Conservation (phyloP, 768 basidiomycete genomes). For the Panaeolus cyanescens region DNA sequence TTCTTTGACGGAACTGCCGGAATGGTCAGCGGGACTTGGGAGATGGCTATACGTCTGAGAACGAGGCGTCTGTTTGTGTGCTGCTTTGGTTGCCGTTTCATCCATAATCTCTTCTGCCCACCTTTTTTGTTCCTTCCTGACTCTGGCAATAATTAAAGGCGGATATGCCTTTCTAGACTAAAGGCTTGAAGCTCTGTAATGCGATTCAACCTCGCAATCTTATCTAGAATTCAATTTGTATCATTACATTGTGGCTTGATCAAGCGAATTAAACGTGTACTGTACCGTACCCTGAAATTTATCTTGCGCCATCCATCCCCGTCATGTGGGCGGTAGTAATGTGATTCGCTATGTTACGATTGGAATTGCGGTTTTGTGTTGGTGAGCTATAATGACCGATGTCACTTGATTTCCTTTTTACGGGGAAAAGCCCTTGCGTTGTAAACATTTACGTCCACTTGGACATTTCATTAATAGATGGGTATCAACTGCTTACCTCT, state of each 20-base stretch:
- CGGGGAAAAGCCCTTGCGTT: background rate
- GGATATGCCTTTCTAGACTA: background rate
- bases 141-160: background rate
- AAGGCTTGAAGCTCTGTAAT: background rate
- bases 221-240: background rate
- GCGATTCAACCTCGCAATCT: conserved; percentile 1
- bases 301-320: background rate
- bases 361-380: no score
- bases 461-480: background rate
- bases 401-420: background rate
- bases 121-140: background rate
- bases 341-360: no score
- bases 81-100: conserved; percentile 19
- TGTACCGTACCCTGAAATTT: background rate
- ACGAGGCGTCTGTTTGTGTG: background rate
- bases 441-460: background rate
- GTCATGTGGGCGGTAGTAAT: background rate
- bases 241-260: background rate
- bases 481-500: background rate
- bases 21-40: conserved; percentile 56
- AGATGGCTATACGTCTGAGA: conserved; percentile 63
- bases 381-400: background rate
- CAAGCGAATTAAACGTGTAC: background rate
- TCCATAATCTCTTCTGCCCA: background rate
- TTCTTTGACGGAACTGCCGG: conserved; percentile 41